A percentile compares a stretch with the other conserved stretches of the same genome.
These are phyloP conservation scores for Kwoniella bestiolae DNA, from an alignment of 768 basidiomycete species.

Conservation along the genomic window DNA sequence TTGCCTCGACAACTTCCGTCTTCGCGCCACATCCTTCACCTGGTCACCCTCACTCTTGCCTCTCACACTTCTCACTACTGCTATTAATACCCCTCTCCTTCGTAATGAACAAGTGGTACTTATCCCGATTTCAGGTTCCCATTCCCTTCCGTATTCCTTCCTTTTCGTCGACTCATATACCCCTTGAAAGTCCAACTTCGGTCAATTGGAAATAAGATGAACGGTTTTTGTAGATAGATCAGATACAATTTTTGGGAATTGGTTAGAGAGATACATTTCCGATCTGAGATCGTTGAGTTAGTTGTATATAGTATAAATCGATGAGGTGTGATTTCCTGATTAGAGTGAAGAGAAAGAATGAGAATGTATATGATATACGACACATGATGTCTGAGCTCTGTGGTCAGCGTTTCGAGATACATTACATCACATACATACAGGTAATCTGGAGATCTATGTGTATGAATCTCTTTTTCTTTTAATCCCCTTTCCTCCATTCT, in stretches of 20 bases:
- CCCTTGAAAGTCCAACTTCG: too few species aligned
- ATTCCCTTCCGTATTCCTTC: too few species aligned
- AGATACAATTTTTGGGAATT: not conserved
- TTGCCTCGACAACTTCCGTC: not conserved
- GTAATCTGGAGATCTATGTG: too few species aligned
- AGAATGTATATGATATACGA: not conserved
- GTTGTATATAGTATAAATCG: not conserved
- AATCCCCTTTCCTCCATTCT: slow-evolving; percentile 37
- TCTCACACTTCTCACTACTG: not conserved
- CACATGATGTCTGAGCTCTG: not conserved
- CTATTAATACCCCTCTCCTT: not conserved
- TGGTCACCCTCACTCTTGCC: not conserved
- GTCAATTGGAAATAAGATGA: too few species aligned
- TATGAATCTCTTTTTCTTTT: not conserved
- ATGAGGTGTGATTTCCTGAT: too few species aligned
- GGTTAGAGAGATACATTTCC: not conserved
- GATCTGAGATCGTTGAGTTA: not conserved
- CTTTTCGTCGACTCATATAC: too few species aligned
- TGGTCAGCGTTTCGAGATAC: not conserved
- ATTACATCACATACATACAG: too few species aligned
- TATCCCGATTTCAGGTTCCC: not conserved
- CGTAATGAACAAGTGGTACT: too few species aligned
- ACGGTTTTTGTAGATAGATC: not conserved
- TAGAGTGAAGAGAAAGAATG: too few species aligned
- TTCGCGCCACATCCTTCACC: not conserved